Evolutionary conservation across 495 filamentous ascomycete genomes (phyloP).

Genomic region (Haplographium delicatum): DNA sequence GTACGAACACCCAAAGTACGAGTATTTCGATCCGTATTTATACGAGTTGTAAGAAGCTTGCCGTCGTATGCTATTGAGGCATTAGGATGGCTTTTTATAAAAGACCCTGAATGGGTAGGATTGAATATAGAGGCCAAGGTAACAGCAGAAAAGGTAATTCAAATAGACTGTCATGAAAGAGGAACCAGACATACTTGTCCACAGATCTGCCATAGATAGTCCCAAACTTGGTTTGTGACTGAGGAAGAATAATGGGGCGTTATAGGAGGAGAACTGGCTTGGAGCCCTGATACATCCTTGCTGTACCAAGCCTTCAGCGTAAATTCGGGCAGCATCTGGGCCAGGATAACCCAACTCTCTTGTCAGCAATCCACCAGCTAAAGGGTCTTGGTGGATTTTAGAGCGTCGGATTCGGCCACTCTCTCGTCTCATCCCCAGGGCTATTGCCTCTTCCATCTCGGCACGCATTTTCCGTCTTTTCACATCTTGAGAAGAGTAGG

Average conservation of each 20-base stretch:
- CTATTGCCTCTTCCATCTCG: slow-evolving; percentile 9
- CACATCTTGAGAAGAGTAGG: slow-evolving; percentile 22
- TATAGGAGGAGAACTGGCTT: background rate
- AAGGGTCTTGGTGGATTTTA: slow-evolving; percentile 2
- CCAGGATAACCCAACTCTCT: slow-evolving; percentile 6
- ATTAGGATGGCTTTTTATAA: background rate
- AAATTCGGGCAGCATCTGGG: slow-evolving; percentile 3
- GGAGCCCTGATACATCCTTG: slow-evolving; percentile 1
- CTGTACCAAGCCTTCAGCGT: slow-evolving; percentile 8
- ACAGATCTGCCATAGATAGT: slow-evolving; percentile 5
- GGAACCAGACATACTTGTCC: background rate
- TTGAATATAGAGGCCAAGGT: background rate
- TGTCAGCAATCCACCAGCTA: slow-evolving; percentile 15
- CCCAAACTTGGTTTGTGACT: slow-evolving; percentile 11
- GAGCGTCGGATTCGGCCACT: slow-evolving; percentile 12
- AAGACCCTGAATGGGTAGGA: background rate
- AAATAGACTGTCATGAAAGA: background rate
- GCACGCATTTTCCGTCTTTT: slow-evolving; percentile 19
- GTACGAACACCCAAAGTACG: background rate
- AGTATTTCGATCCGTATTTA: slow-evolving; percentile 1
- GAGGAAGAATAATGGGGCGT: slow-evolving; percentile 7
- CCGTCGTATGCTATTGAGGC: slow-evolving; percentile 2
- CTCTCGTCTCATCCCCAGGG: background rate
- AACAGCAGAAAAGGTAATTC: background rate
- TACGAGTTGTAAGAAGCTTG: background rate